Base-by-base conservation (phyloP, 768 basidiomycete species). In the Leccinum subgranulosum region DNA sequence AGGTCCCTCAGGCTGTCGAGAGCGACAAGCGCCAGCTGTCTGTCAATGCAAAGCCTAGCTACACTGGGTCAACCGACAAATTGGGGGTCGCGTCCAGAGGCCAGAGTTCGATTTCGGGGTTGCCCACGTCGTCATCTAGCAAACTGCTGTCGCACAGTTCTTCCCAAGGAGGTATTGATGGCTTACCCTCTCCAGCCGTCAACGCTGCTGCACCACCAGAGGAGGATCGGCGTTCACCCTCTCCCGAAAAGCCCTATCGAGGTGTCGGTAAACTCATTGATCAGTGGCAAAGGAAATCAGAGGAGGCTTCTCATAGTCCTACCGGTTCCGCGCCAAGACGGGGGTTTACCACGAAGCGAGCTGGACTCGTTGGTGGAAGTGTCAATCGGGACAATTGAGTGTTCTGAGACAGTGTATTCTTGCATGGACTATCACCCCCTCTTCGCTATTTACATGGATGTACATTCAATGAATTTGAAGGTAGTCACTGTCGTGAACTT, bases 201-300 rank as follows among this genome's bases (percentile, higher is more conserved):
- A 73, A 62, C 27, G 52, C 33, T 8, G 6, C 51, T 15, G 5
- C 48, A 39, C 61, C 65, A 19, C 39, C 59, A n/a, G 70, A 64
- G 39, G 70, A 72, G 36, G 66, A 74, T 14, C 50, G 55, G 21
- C 78, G 80, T 14, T 78, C 88, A 14, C 76, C 88, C 6, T 87
- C 88, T 9, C 88, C 89, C 8, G 91, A 94, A 66, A 79, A 80
- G 54, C 87, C 88, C 31, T 94, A 86, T 70, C 86, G 84, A 66
- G 92, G 92, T 36, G 92, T 94, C 46, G 87, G 90, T 28, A 89
- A 81, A 15, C 34, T 15, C 34, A 36, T 36, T 36, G 34, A 36
- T 17, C 15, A 36, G 34, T 36, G 34, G 34, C 14, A 15, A 36
- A 36, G 34, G 15, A 36, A 36, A 36, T 15, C 15, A 15, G 15